Evolutionary conservation across 495 filamentous ascomycete genomes (phyloP), one percentile per base, ranked within the genome.

Genomic region (Penicillium salamii): DNA sequence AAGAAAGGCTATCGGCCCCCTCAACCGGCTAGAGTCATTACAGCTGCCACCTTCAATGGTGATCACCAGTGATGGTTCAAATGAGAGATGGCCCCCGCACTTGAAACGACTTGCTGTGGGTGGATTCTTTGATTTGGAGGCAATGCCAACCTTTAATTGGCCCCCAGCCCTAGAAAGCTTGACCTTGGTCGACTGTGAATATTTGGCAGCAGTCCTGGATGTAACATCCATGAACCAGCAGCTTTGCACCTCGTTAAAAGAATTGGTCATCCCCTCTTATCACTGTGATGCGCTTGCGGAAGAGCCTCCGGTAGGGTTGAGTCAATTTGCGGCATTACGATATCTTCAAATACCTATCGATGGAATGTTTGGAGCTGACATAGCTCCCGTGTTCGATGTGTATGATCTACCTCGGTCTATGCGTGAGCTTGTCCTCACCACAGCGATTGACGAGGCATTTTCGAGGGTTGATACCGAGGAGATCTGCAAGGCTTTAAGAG

Each of bases 21-120:
- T 88, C 18, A 23, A 57, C 4, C 60, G 76, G 21, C 72, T 89
- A 3, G 52, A 65, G 17, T 68, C 66, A 6, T 65, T 89, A 3
- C 71, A 74, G 26, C 76, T 87, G 34, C 84, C 85, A 2, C 72
- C 76, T 19, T 73, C 69, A 20, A 78, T 74, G 37, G 59, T 56
- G 40, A 62, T 69, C 39, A 62, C 55, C 11, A 35, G 48, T 14
- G 33, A 33, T n/a, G 9, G 28, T 31, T 31, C 45, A 5, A 24
- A 41, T 13, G 44, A 46, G 15, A 9, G 26, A n/a, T 70, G 67
- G 69, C 69, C 69, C 3, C 36, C 57, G 7, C 54, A 41, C 21
- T 52, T 70, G 31, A 20, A 49, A 15, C 38, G 47, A 13, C 53
- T 67, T 8, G 59, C 58, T 23, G 20, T 71, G 15, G 61, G 59